A percentile compares a stretch with the other conserved stretches of the same genome.
phyloP scores from a whole-genome alignment of 73 alveolate species.

The Halteria grandinella region DNA sequence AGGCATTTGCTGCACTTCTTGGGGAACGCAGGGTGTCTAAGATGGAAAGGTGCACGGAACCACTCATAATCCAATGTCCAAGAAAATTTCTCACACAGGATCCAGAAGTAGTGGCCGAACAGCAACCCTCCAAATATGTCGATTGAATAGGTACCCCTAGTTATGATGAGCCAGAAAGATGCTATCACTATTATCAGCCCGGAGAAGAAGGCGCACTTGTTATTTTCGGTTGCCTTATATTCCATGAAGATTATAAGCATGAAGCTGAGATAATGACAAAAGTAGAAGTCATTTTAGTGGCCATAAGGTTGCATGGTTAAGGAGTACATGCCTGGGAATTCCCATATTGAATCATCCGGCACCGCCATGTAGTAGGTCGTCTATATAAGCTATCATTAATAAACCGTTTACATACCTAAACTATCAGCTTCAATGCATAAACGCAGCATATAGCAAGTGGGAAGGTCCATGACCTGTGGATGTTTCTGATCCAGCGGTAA shows the following conservation, averaged over 20 bases:
- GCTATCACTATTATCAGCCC: neutral
- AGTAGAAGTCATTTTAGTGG: conserved; percentile 47
- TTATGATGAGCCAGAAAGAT: conserved; percentile 22
- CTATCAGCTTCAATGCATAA: conserved; percentile 10
- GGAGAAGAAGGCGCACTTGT: neutral
- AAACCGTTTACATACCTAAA: conserved; percentile 14
- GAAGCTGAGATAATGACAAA: conserved; percentile 18
- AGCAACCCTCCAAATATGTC: conserved; percentile 48
- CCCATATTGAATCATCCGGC: conserved; percentile 67
- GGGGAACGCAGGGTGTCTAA: conserved; percentile 35
- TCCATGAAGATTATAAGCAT: conserved; percentile 21
- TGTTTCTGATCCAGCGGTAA: conserved; percentile 10
- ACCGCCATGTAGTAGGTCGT: conserved; percentile 31
- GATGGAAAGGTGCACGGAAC: conserved; percentile 29
- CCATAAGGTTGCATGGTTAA: conserved; percentile 43
- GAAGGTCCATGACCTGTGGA: conserved; percentile 35
- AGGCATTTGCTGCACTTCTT: conserved; percentile 27
- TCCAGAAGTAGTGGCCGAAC: conserved; percentile 60
- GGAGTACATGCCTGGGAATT: conserved; percentile 65
- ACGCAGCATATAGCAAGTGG: conserved; percentile 3
- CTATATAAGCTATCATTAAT: neutral
- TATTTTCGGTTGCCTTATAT: neutral
- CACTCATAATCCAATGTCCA: conserved; percentile 17
- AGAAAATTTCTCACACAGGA: conserved; percentile 11
- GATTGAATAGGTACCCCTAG: conserved; percentile 41